A percentile compares a stretch with the other conserved stretches of the same genome.
phyloP scores from a whole-genome alignment of 176 grass and related monocot species.

The Rhynchospora pubera region DNA sequence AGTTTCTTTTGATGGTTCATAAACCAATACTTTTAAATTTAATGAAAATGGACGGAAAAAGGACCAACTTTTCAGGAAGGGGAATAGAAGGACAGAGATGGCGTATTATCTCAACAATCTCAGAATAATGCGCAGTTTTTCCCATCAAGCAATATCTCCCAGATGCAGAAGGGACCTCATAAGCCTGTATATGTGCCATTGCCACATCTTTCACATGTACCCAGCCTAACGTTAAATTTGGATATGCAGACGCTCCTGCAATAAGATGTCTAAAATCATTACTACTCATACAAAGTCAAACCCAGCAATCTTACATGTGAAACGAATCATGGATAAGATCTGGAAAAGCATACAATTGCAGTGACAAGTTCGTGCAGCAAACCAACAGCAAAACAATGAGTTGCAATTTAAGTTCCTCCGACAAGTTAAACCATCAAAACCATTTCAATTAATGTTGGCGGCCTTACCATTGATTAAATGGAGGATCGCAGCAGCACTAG shows the following conservation, averaged over 20 bases:
- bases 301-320: neutral
- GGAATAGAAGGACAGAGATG: constrained; percentile 17
- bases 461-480: constrained; percentile 18
- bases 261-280: neutral
- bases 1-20: neutral
- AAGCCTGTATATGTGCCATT: constrained; percentile 28
- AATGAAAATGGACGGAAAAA: neutral
- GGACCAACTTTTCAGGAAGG: constrained; percentile 25
- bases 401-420: neutral
- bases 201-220: constrained; percentile 31
- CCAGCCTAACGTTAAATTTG: neutral
- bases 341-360: neutral
- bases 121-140: constrained; percentile 15
- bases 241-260: constrained; percentile 9
- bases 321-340: neutral
- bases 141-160: constrained; percentile 26
- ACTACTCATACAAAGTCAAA: neutral
- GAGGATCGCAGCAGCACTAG: constrained; percentile 12
- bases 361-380: neutral
- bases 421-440: neutral
- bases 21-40: neutral
- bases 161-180: constrained; percentile 21
- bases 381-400: neutral
- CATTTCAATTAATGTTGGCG: neutral
- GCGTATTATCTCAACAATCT: constrained; percentile 24